Evolutionary conservation across 305 asterid genomes (phyloP).

Genomic region (Caryopteris hybrid): DNA sequence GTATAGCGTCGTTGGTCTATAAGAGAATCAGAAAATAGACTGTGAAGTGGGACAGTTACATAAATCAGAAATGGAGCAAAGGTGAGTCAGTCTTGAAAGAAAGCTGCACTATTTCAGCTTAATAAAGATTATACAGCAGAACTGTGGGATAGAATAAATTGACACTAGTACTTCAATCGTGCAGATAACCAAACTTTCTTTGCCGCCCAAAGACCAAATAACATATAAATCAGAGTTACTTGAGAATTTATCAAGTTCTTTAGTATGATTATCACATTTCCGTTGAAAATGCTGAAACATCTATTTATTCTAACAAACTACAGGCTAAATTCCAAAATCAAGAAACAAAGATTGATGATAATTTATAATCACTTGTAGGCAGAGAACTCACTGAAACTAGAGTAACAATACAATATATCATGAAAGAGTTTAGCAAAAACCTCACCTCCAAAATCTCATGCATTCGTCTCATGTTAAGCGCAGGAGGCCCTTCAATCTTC

Average conservation of each 20-base stretch:
- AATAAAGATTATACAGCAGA: background rate
- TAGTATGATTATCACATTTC: background rate
- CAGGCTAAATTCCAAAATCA: background rate
- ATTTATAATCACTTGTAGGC: background rate
- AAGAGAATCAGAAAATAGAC: background rate
- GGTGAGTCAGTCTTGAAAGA: background rate
- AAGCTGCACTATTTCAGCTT: background rate
- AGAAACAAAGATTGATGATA: background rate
- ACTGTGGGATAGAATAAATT: background rate
- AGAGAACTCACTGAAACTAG: background rate
- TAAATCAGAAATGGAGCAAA: conserved; percentile 9
- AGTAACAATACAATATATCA: conserved; percentile 1
- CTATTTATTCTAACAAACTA: conserved; percentile 6
- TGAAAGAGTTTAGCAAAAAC: background rate
- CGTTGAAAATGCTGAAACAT: background rate
- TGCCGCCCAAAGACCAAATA: background rate
- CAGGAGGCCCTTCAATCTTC: conserved; percentile 88
- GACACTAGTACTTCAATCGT: background rate
- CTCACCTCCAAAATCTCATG: conserved; percentile 88
- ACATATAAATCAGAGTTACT: no score
- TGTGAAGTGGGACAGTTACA: background rate
- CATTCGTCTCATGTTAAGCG: conserved; percentile 89
- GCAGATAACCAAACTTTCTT: background rate
- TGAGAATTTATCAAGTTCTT: conserved; percentile 12
- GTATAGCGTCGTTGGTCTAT: background rate